phyloP scores from a whole-genome alignment of 2,329 filamentous ascomycete species.

The Colletotrichum graminicola region DNA sequence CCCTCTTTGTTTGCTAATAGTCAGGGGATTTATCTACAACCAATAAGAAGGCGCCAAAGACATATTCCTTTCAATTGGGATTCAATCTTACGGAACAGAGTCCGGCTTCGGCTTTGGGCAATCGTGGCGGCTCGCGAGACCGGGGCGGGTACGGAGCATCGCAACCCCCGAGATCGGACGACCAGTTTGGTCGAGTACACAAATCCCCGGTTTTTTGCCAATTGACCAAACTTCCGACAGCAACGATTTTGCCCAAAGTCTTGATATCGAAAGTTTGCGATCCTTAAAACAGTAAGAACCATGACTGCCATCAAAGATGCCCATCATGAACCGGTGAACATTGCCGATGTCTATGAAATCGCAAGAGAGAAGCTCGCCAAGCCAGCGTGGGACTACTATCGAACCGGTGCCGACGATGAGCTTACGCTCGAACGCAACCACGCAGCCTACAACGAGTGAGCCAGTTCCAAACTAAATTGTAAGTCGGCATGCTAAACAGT shows the following conservation, averaged over 20 bases:
- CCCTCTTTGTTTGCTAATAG: too few relatives aligned
- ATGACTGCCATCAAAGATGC: conserved; percentile 12
- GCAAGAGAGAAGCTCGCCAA: conserved; percentile 35
- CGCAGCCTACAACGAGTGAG: conserved; percentile 42
- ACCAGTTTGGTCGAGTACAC: background rate
- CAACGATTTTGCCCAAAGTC: background rate
- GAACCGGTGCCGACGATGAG: conserved; percentile 45
- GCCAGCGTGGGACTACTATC: conserved; percentile 45
- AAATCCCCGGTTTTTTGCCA: background rate
- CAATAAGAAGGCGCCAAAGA: background rate
- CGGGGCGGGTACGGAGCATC: conserved; percentile 9
- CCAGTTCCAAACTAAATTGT: background rate
- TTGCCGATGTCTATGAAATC: conserved; percentile 35
- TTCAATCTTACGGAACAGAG: background rate
- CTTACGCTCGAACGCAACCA: conserved; percentile 42
- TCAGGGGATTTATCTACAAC: too few relatives aligned
- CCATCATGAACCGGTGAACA: conserved; percentile 36
- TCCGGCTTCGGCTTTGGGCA: background rate
- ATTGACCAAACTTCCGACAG: background rate
- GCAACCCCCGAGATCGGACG: conserved; percentile 18
- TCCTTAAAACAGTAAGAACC: background rate
- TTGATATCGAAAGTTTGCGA: too few relatives aligned
- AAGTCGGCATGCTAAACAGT: too few relatives aligned
- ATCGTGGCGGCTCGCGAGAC: background rate
- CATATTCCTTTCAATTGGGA: background rate